These are phyloP conservation scores for Fusarium concolor DNA, from an alignment of 2,329 filamentous ascomycete genomes.

Conservation along the genomic window DNA sequence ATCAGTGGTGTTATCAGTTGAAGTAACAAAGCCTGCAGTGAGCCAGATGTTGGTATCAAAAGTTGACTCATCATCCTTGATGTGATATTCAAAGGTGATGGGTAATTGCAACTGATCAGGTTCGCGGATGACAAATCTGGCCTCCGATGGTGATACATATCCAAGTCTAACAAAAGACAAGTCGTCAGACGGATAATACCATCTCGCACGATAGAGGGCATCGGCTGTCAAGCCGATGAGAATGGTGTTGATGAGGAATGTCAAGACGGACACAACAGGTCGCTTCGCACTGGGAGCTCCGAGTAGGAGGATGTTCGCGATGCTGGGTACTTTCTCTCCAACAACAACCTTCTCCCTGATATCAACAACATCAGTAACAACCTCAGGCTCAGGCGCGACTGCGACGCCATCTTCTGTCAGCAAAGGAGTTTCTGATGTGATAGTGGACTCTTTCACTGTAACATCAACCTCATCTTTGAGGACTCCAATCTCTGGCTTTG, in stretches of 20 bases:
- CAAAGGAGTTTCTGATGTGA: slow-evolving; percentile 44
- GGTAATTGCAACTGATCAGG: slow-evolving; percentile 81
- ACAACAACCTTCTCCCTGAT: slow-evolving; percentile 72
- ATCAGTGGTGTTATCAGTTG: slow-evolving; percentile 81
- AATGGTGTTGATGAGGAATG: slow-evolving; percentile 77
- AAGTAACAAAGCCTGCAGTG: slow-evolving; percentile 70
- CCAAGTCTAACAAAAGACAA: slow-evolving; percentile 89
- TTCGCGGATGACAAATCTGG: slow-evolving; percentile 86
- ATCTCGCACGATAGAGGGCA: slow-evolving; percentile 78
- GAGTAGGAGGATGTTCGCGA: slow-evolving; percentile 75
- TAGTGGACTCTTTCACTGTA: slow-evolving; percentile 60
- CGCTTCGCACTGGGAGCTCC: slow-evolving; percentile 82
- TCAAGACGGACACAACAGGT: slow-evolving; percentile 71
- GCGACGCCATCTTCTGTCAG: slow-evolving; percentile 49
- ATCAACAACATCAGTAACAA: slow-evolving; percentile 67
- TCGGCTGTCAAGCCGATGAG: slow-evolving; percentile 79
- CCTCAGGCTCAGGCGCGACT: slow-evolving; percentile 47
- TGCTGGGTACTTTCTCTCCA: slow-evolving; percentile 65
- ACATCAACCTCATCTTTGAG: slow-evolving; percentile 72
- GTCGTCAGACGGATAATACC: slow-evolving; percentile 77
- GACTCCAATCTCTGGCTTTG: slow-evolving; percentile 67
- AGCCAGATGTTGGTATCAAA: slow-evolving; percentile 74
- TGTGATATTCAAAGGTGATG: slow-evolving; percentile 74
- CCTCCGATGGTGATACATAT: slow-evolving; percentile 83
- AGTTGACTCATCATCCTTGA: slow-evolving; percentile 62